These are phyloP conservation scores for Fraxinus excelsior DNA, from an alignment of 257 asterid species.

Conservation along the genomic window DNA sequence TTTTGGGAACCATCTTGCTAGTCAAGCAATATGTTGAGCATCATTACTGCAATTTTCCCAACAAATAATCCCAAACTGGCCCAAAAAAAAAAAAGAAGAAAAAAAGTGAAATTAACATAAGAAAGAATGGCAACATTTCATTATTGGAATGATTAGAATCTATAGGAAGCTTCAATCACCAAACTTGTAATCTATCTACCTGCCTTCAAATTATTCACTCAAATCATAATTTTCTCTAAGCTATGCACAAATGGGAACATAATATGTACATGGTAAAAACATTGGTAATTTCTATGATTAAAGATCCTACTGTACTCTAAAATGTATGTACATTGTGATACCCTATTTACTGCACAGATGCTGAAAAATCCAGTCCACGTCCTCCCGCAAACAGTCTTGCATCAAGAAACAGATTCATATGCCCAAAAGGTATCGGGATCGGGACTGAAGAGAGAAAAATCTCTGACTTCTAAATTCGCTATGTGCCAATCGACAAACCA, in stretches of 20 bases:
- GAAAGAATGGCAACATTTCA: background rate
- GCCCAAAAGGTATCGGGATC: conserved; percentile 98
- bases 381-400: background rate
- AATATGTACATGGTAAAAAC: conserved; percentile 34
- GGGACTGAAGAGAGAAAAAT: conserved; percentile 80
- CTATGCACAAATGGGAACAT: conserved; percentile 40
- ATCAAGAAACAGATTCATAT: conserved; percentile 69
- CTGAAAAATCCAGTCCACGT: background rate
- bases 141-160: no score
- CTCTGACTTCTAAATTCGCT: conserved; percentile 84
- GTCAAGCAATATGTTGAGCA: background rate
- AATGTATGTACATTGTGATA: conserved; percentile 35
- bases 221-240: background rate
- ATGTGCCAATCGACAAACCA: conserved; percentile 89
- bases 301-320: conserved; percentile 13
- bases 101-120: background rate
- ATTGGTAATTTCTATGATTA: conserved; percentile 9
- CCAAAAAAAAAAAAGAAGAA: no score
- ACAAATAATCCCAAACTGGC: background rate
- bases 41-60: background rate
- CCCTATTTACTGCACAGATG: conserved; percentile 24
- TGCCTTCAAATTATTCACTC: background rate
- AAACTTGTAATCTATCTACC: background rate
- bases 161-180: no score
- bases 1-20: background rate